Evolutionary conservation across 352 stramenopile genomes (phyloP).

Genomic region (Phytophthora colocasiae): DNA sequence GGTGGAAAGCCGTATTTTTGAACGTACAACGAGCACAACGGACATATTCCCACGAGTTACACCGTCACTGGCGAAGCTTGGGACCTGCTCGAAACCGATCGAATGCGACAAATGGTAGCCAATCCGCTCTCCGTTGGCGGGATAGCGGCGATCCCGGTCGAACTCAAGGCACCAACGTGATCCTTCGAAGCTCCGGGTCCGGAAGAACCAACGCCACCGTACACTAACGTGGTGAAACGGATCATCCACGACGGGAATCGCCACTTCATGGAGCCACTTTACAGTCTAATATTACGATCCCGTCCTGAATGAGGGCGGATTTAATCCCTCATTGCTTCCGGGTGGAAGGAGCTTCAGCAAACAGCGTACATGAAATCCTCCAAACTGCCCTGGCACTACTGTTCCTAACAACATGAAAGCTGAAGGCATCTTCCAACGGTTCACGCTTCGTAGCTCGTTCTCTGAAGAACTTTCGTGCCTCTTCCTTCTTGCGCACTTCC

Average conservation of each 20-base stretch:
- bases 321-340: constrained; percentile 43
- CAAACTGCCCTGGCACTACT: constrained; percentile 36
- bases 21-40: constrained; percentile 28
- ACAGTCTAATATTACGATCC: constrained; percentile 35
- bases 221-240: constrained; percentile 47
- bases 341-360: constrained; percentile 26
- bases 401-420: constrained; percentile 28
- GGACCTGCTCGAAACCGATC: constrained; percentile 24
- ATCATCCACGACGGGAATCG: constrained; percentile 18
- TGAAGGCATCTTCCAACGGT: constrained; percentile 27
- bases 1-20: constrained; percentile 3
- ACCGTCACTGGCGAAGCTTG: constrained; percentile 17
- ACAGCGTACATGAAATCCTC: constrained; percentile 63
- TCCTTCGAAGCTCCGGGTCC: constrained; percentile 43
- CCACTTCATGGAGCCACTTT: constrained; percentile 33
- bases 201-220: constrained; percentile 38
- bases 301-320: constrained; percentile 45
- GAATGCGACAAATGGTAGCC: constrained; percentile 60
- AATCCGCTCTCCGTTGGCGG: constrained; percentile 30
- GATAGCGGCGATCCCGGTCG: constrained; percentile 39
- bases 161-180: constrained; percentile 53
- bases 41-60: constrained; percentile 31
- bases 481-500: constrained; percentile 27
- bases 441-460: constrained; percentile 23
- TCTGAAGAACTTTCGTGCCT: constrained; percentile 28